Evolutionary conservation across 2,329 filamentous ascomycete species (phyloP).

Genomic region (Alternaria ventricosa): DNA sequence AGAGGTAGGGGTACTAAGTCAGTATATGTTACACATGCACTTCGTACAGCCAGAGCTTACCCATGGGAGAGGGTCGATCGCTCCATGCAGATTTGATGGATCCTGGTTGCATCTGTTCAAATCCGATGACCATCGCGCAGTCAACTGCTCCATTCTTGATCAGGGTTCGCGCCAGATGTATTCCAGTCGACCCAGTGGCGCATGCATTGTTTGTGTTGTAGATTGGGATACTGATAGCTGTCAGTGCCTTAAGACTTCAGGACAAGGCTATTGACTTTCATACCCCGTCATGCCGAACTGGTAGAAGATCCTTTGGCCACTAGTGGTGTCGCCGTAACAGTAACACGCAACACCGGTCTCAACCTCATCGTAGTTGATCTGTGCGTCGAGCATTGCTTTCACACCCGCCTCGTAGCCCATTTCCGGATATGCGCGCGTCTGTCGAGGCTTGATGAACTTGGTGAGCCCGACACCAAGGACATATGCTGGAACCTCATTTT

Average conservation of each 20-base stretch:
- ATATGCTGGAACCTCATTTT: conserved; percentile 64
- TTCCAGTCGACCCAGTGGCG: conserved; percentile 86
- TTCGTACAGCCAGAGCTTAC: no score
- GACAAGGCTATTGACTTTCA: neutral
- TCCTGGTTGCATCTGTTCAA: conserved; percentile 96
- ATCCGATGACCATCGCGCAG: conserved; percentile 88
- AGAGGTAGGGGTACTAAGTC: no score
- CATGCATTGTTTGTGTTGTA: conserved; percentile 99
- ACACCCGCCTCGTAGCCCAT: conserved; percentile 90
- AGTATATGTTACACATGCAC: no score
- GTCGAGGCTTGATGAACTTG: conserved; percentile 96
- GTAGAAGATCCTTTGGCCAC: conserved; percentile 94
- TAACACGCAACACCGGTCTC: conserved; percentile 94
- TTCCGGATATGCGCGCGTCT: conserved; percentile 90
- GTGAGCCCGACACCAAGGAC: conserved; percentile 97
- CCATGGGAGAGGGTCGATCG: conserved; percentile 80
- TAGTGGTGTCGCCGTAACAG: conserved; percentile 94
- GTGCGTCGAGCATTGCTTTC: conserved; percentile 80
- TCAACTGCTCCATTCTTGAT: conserved; percentile 81
- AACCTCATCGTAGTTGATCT: conserved; percentile 95
- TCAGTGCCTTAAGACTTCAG: conserved; percentile 1
- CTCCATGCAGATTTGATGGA: conserved; percentile 81
- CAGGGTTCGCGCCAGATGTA: conserved; percentile 80
- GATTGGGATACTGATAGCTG: conserved; percentile 73
- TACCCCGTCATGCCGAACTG: conserved; percentile 88